Percentiles rank a stretch among this genome's conserved stretches.
Conservation (phyloP, 805 yeast species). For the Pichia scutulata region DNA sequence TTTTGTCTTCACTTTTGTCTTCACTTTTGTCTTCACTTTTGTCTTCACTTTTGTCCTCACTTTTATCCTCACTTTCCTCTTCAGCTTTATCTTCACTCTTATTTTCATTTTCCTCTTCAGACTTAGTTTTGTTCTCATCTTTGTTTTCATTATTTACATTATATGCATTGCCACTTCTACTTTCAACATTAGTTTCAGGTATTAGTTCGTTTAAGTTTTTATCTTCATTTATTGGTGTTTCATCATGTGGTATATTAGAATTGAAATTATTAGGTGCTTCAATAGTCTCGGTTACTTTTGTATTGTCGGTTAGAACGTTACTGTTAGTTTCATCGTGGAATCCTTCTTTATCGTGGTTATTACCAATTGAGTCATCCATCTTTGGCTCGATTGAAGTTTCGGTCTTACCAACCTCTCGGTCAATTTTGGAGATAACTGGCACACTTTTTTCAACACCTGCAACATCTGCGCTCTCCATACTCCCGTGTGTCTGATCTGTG, state of each 20-base stretch:
- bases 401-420: neutral
- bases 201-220: neutral
- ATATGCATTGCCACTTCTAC: neutral
- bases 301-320: neutral
- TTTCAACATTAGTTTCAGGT: neutral
- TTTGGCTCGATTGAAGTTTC: neutral
- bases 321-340: neutral
- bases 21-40: neutral
- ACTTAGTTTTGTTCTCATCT: slow-evolving; percentile 10
- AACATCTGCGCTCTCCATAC: neutral
- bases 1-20: neutral
- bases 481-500: neutral
- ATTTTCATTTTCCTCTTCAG: neutral
- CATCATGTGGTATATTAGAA: neutral
- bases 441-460: neutral
- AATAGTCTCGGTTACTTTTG: neutral
- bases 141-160: slow-evolving; percentile 1
- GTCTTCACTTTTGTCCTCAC: too few species aligned
- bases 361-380: neutral
- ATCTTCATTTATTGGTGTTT: neutral
- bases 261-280: neutral
- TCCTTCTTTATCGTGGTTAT: neutral
- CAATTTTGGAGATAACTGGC: neutral
- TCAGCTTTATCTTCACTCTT: neutral
- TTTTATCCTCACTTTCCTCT: neutral